Percentiles rank a stretch among this genome's conserved stretches.
phyloP scores from a whole-genome alignment of 2,329 filamentous ascomycete genomes.

The Cladosporium oxysporum region DNA sequence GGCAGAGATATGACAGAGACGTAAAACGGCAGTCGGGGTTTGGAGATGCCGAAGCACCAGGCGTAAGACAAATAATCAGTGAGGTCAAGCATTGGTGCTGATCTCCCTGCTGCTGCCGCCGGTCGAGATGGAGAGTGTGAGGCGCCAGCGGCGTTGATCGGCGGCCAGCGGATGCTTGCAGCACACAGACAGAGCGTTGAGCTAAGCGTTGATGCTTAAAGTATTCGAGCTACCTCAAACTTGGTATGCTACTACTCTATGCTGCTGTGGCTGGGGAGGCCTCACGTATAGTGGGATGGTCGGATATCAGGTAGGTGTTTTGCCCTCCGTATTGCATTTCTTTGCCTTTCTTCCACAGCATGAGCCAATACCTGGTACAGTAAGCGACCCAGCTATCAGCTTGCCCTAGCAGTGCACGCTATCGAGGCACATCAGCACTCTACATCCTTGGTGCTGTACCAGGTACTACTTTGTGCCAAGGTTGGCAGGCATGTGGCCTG shows the following conservation, averaged over 20 bases:
- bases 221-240: conserved; percentile 5
- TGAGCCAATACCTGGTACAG: neutral
- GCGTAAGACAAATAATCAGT: neutral
- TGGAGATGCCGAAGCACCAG: neutral
- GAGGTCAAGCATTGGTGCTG: conserved; percentile 9
- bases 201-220: conserved; percentile 22
- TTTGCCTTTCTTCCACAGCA: neutral
- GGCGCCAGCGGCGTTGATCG: conserved; percentile 17
- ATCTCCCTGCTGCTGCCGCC: neutral
- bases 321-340: neutral
- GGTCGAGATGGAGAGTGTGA: conserved; percentile 1
- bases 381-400: conserved; percentile 2
- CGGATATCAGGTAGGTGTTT: neutral
- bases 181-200: conserved; percentile 19
- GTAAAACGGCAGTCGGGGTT: conserved; percentile 1
- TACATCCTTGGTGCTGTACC: neutral
- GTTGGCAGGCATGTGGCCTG: conserved; percentile 11
- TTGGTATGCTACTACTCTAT: conserved; percentile 1
- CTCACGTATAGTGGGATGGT: neutral
- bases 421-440: neutral
- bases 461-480: neutral
- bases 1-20: neutral
- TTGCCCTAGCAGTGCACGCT: neutral
- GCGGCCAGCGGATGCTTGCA: conserved; percentile 13
- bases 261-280: conserved; percentile 1